These are phyloP conservation scores for Aspergillus thermomutatus DNA, from an alignment of 2,329 filamentous ascomycete genomes.

Conservation along the genomic window DNA sequence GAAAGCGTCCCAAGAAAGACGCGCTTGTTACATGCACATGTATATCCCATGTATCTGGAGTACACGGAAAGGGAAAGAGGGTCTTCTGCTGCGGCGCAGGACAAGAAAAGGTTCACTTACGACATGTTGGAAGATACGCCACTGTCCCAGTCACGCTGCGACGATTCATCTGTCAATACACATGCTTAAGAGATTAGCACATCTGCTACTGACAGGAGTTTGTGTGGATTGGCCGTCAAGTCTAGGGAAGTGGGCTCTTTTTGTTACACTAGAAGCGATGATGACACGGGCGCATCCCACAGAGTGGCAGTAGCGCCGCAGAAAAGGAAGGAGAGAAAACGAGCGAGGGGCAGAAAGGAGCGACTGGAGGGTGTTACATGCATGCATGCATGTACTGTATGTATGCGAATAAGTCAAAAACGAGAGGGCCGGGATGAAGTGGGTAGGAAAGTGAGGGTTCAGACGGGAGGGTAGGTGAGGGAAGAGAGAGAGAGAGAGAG, in stretches of 20 bases:
- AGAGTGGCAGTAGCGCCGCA: constrained; percentile 27
- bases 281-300: constrained; percentile 38
- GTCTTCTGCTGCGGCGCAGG: constrained; percentile 3
- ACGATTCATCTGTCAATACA: constrained; percentile 40
- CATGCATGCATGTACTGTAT: constrained; percentile 14
- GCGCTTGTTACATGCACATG: background rate
- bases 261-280: constrained; percentile 34
- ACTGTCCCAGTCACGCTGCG: constrained; percentile 33
- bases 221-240: constrained; percentile 27
- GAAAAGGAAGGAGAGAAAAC: constrained; percentile 16
- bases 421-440: constrained; percentile 5
- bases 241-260: constrained; percentile 25
- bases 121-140: constrained; percentile 37
- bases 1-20: background rate
- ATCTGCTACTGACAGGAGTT: constrained; percentile 29
- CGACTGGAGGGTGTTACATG: constrained; percentile 18
- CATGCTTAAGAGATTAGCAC: constrained; percentile 33
- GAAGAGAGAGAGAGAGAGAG: constrained; percentile 2
- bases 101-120: constrained; percentile 31
- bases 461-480: constrained; percentile 3
- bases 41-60: background rate
- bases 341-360: constrained; percentile 11
- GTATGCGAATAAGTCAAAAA: constrained; percentile 7
- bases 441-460: constrained; percentile 4
- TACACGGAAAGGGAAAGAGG: background rate